Conservation (phyloP, 306 rosid species). For the Luffa acutangula region DNA sequence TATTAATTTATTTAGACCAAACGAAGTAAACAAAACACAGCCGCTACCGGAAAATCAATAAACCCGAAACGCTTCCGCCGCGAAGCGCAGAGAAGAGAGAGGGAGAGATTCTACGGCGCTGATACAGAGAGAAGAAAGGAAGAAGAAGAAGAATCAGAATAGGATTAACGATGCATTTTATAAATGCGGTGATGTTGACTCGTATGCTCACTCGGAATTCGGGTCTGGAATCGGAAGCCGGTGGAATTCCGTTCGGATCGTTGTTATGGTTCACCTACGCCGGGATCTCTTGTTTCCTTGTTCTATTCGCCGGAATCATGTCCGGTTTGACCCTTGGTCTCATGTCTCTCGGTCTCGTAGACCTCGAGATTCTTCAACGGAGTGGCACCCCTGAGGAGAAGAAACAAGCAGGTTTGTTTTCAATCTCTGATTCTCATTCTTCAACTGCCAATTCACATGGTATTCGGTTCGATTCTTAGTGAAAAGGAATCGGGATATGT, state of each 20-base stretch:
- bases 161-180: slow-evolving; percentile 23
- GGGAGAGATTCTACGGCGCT: neutral
- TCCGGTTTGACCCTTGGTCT: slow-evolving; percentile 92
- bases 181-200: slow-evolving; percentile 39
- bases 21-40: neutral
- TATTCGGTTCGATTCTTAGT: neutral
- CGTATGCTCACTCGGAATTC: slow-evolving; percentile 45
- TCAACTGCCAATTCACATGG: neutral
- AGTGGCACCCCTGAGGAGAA: slow-evolving; percentile 79
- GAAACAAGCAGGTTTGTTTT: slow-evolving; percentile 66
- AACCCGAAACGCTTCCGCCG: neutral
- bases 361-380: slow-evolving; percentile 87
- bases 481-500: neutral
- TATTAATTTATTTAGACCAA: neutral
- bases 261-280: slow-evolving; percentile 63
- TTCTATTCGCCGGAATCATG: slow-evolving; percentile 94
- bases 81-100: neutral
- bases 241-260: slow-evolving; percentile 45
- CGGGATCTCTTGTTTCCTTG: slow-evolving; percentile 53
- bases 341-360: slow-evolving; percentile 93
- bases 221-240: slow-evolving; percentile 13
- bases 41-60: neutral
- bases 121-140: neutral
- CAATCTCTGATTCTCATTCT: neutral
- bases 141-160: neutral